A percentile compares a stretch with the other conserved stretches of the same genome.
Conservation (phyloP, 83 land plant species). For the Thuja plicata region DNA sequence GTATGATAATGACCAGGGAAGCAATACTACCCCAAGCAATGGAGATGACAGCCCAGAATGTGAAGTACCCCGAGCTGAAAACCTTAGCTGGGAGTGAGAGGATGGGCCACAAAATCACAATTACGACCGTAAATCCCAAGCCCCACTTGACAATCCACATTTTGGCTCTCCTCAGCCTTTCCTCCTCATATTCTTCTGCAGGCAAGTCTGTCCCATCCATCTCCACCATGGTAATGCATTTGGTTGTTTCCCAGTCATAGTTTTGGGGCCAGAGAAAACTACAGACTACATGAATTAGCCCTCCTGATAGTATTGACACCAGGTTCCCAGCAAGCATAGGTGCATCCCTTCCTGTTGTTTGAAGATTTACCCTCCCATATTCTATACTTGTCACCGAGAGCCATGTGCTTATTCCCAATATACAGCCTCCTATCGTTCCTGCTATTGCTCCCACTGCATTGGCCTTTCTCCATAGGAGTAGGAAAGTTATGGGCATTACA, state of each 20-base stretch:
- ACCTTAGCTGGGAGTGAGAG: slow-evolving; percentile 79
- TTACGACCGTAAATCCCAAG: slow-evolving; percentile 70
- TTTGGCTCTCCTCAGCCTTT: slow-evolving; percentile 62
- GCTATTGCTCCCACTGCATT: slow-evolving; percentile 86
- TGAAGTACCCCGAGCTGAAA: slow-evolving; percentile 84
- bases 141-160: slow-evolving; percentile 97
- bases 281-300: slow-evolving; percentile 64
- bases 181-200: slow-evolving; percentile 71
- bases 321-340: slow-evolving; percentile 98
- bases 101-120: slow-evolving; percentile 84
- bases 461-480: slow-evolving; percentile 94
- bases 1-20: slow-evolving; percentile 77
- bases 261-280: slow-evolving; percentile 82
- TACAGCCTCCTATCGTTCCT: slow-evolving; percentile 73
- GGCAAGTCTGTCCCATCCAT: slow-evolving; percentile 57
- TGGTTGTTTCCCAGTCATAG: slow-evolving; percentile 89
- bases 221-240: slow-evolving; percentile 77
- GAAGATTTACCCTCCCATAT: slow-evolving; percentile 82
- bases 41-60: slow-evolving; percentile 91
- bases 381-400: slow-evolving; percentile 59
- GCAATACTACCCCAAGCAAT: slow-evolving; percentile 93
- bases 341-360: slow-evolving; percentile 92
- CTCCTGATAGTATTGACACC: slow-evolving; percentile 84
- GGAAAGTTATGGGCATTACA: slow-evolving; percentile 90
- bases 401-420: slow-evolving; percentile 84